Evolutionary conservation across 202 grass and related monocot genomes (phyloP).

Genomic region (Carex arenaria): DNA sequence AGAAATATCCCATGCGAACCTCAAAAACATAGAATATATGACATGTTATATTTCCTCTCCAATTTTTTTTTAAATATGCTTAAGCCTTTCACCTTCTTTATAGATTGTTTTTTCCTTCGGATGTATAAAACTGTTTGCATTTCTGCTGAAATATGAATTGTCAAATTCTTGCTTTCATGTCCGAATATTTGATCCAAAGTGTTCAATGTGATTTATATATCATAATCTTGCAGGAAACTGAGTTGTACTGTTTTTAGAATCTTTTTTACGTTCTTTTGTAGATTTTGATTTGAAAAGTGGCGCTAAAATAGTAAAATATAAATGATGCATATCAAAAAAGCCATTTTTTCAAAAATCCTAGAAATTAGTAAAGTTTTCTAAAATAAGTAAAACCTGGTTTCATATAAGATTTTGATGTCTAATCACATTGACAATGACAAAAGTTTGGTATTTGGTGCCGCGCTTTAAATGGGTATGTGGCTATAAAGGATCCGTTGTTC

Average conservation of each 20-base stretch:
- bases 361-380: background rate
- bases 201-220: background rate
- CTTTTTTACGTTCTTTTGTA: no score
- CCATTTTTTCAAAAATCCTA: background rate
- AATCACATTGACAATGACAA: background rate
- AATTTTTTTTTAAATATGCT: background rate
- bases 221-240: no score
- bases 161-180: background rate
- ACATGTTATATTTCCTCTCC: background rate
- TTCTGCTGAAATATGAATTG: background rate
- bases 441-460: background rate
- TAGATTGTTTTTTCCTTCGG: no score
- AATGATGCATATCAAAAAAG: background rate
- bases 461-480: background rate
- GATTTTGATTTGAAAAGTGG: no score
- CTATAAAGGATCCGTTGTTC: background rate
- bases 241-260: no score
- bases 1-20: background rate
- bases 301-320: no score
- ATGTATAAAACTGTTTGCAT: background rate
- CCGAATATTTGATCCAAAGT: background rate
- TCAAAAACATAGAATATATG: background rate
- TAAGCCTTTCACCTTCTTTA: background rate
- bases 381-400: background rate
- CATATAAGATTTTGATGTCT: background rate